Evolutionary conservation across 148 eudicot species (phyloP).

Genomic region (Camellia granthamiana): DNA sequence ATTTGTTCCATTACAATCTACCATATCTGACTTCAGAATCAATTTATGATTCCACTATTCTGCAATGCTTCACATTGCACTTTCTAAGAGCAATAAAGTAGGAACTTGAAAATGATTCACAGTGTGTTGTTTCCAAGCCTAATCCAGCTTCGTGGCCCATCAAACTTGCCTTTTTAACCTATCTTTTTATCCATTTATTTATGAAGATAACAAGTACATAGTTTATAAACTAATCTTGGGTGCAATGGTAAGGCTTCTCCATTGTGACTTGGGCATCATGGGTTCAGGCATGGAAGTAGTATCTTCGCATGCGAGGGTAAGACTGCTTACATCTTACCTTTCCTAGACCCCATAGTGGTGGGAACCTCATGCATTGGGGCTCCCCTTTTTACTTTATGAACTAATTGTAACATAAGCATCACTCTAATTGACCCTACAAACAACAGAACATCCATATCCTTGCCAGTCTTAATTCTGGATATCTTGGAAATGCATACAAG

Average conservation of each 20-base stretch:
- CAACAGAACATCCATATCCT: neutral
- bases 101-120: neutral
- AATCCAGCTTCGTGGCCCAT: neutral
- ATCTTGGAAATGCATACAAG: neutral
- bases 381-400: neutral
- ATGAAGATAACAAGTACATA: too few relatives aligned
- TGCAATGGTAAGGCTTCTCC: too few relatives aligned
- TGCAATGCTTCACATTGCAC: neutral
- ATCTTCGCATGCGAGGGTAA: too few relatives aligned
- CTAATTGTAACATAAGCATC: neutral
- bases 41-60: neutral
- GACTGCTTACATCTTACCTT: too few relatives aligned
- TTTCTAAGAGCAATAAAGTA: neutral
- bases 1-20: neutral
- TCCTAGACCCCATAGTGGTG: too few relatives aligned
- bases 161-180: neutral
- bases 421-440: neutral
- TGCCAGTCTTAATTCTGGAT: neutral
- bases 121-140: neutral
- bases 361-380: too few relatives aligned
- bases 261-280: too few relatives aligned
- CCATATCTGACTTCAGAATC: neutral
- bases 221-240: too few relatives aligned
- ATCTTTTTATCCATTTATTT: neutral
- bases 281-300: too few relatives aligned